A percentile compares a stretch with the other conserved stretches of the same genome.
Conservation (phyloP, 139 green algal species). For the Coelastrella sp. region DNA sequence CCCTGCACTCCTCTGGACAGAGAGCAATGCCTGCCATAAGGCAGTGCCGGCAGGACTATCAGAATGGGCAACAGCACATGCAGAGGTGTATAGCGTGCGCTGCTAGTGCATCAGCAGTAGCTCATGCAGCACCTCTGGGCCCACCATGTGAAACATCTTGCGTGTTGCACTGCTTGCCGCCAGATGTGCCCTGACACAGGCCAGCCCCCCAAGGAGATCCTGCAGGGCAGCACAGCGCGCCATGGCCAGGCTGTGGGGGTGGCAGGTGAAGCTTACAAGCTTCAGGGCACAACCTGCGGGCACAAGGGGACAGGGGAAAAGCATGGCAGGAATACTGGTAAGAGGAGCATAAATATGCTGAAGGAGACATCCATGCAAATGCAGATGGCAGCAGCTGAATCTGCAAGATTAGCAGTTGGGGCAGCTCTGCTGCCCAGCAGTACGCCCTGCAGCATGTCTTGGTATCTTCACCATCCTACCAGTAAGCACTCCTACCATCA, state of each 20-base stretch:
- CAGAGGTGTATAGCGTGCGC: no score
- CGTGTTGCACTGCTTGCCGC: conserved; percentile 17
- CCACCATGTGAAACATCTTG: conserved; percentile 16
- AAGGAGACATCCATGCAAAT: neutral
- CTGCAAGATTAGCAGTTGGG: neutral
- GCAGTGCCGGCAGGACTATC: no score
- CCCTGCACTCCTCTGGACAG: neutral
- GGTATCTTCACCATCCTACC: no score
- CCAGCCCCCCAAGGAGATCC: conserved; percentile 19
- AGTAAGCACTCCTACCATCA: neutral
- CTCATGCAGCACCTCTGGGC: neutral
- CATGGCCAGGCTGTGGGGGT: conserved; percentile 29
- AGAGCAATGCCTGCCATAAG: neutral
- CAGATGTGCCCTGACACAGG: conserved; percentile 16
- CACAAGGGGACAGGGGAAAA: neutral
- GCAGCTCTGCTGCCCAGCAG: neutral
- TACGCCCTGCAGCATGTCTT: no score
- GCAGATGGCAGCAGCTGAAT: neutral
- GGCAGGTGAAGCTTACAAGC: neutral
- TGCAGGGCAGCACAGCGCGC: neutral
- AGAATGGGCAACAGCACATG: no score
- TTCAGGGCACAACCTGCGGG: neutral
- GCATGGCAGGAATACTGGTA: no score
- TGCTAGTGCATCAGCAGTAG: no score
- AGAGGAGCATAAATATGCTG: neutral